Percentiles rank a stretch among this genome's conserved stretches.
phyloP scores from a whole-genome alignment of 176 grass and related monocot species.

The Eleusine indica region DNA sequence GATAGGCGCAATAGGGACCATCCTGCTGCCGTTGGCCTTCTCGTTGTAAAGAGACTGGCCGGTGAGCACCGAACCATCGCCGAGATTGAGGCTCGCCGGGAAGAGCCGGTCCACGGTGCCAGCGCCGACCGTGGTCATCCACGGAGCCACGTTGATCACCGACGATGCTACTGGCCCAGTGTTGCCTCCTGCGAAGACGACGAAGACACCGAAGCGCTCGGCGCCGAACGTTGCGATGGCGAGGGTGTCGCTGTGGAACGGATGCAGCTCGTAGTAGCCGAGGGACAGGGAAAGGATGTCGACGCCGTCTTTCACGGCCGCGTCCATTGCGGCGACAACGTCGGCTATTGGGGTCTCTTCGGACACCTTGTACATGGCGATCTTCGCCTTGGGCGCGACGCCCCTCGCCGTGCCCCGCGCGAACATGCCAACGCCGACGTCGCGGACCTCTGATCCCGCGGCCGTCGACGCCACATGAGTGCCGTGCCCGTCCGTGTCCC shows the following conservation, averaged over 20 bases:
- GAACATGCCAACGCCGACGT: not conserved
- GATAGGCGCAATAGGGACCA: not conserved
- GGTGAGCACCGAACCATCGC: not conserved
- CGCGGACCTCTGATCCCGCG: not conserved
- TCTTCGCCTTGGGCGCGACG: constrained; percentile 22
- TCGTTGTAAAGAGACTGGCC: constrained; percentile 31
- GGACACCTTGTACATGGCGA: constrained; percentile 43
- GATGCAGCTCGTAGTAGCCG: not conserved
- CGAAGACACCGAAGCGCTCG: constrained; percentile 20
- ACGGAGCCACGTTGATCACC: constrained; percentile 26
- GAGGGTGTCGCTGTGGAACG: not conserved
- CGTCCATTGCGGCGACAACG: constrained; percentile 12
- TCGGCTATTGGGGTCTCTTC: not conserved
- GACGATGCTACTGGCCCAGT: not conserved
- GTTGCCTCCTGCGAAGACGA: constrained; percentile 33
- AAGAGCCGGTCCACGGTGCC: constrained; percentile 37
- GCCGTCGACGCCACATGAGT: constrained; percentile 38
- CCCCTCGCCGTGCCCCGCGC: constrained; percentile 19
- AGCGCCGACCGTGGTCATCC: constrained; percentile 45
- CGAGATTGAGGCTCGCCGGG: constrained; percentile 5
- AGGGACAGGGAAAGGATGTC: constrained; percentile 46
- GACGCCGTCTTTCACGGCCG: constrained; percentile 43
- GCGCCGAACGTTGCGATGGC: constrained; percentile 41
- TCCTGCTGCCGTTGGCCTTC: not conserved
- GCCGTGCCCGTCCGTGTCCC: constrained; percentile 19